Evolutionary conservation across 805 yeast genomes (phyloP).

Genomic region (Grigorovia transvaalensis): DNA sequence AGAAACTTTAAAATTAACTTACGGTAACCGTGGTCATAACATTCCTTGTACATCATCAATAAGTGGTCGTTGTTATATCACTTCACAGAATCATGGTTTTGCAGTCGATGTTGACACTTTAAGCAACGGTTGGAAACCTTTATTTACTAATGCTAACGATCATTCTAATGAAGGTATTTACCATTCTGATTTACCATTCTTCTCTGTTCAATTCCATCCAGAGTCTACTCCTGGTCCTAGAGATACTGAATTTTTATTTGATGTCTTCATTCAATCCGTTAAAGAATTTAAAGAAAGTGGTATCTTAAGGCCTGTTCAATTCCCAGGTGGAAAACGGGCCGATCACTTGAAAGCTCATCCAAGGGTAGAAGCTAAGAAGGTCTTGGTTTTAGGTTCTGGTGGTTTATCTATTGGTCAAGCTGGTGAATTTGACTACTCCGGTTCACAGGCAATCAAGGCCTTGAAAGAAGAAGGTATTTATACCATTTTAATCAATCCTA

Average conservation of each 20-base stretch:
- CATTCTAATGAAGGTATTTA: slow-evolving; percentile 98
- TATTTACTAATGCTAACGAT: slow-evolving; percentile 92
- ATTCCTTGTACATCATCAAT: slow-evolving; percentile 86
- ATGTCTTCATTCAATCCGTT: slow-evolving; percentile 80
- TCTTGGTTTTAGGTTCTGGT: slow-evolving; percentile 91
- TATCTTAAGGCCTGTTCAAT: slow-evolving; percentile 57
- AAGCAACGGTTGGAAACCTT: slow-evolving; percentile 77
- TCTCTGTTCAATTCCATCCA: slow-evolving; percentile 98
- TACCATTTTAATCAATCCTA: slow-evolving; percentile 92
- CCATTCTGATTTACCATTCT: slow-evolving; percentile 75
- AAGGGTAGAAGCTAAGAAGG: slow-evolving; percentile 77
- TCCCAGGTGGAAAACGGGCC: slow-evolving; percentile 79
- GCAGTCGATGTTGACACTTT: slow-evolving; percentile 84
- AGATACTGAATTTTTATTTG: slow-evolving; percentile 95
- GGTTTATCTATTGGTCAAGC: slow-evolving; percentile 98
- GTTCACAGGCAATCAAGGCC: slow-evolving; percentile 98
- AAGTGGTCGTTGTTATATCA: slow-evolving; percentile 94
- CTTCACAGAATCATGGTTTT: slow-evolving; percentile 97
- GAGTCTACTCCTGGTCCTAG: slow-evolving; percentile 99
- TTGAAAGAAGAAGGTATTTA: slow-evolving; percentile 95
- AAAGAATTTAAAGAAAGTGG: slow-evolving; percentile 46
- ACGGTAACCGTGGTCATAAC: slow-evolving; percentile 99
- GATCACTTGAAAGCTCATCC: slow-evolving; percentile 74
- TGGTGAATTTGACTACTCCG: slow-evolving; percentile 98
- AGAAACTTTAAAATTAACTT: slow-evolving; percentile 79